Conservation (phyloP, 768 basidiomycete species). For the Mycena rebaudengoi region DNA sequence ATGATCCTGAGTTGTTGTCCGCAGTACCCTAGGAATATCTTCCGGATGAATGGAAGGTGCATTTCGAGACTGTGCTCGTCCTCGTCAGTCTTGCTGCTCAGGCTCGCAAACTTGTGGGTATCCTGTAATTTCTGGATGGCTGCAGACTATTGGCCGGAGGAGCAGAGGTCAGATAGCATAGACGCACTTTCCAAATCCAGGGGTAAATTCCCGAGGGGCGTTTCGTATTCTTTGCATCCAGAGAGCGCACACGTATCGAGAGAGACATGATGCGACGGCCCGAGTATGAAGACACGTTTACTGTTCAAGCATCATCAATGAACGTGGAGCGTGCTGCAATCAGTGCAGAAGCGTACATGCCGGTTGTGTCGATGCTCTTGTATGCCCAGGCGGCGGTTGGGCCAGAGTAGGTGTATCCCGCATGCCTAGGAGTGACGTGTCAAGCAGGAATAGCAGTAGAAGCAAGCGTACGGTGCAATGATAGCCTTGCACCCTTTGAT, state of each 20-base stretch:
- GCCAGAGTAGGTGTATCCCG: slow-evolving; percentile 95
- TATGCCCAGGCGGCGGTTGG: slow-evolving; percentile 97
- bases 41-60: slow-evolving; percentile 92
- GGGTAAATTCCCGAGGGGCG: slow-evolving; percentile 84
- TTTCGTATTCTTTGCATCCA: slow-evolving; percentile 78
- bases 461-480: slow-evolving; percentile 87
- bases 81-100: slow-evolving; percentile 79
- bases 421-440: slow-evolving; percentile 68
- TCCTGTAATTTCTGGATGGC: slow-evolving; percentile 71
- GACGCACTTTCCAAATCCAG: slow-evolving; percentile 81
- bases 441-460: not conserved
- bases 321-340: slow-evolving; percentile 4
- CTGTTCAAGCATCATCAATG: slow-evolving; percentile 53
- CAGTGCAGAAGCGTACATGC: slow-evolving; percentile 68
- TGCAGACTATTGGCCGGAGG: slow-evolving; percentile 36
- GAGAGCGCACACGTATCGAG: slow-evolving; percentile 89
- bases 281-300: slow-evolving; percentile 92
- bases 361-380: slow-evolving; percentile 80
- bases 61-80: slow-evolving; percentile 98
- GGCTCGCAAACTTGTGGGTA: slow-evolving; percentile 74
- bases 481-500: slow-evolving; percentile 80
- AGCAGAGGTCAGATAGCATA: not conserved
- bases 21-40: slow-evolving; percentile 79
- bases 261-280: slow-evolving; percentile 94
- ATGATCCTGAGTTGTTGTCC: not conserved